Conservation (phyloP, 495 filamentous ascomycete species). For the Apiosordaria backusii region DNA sequence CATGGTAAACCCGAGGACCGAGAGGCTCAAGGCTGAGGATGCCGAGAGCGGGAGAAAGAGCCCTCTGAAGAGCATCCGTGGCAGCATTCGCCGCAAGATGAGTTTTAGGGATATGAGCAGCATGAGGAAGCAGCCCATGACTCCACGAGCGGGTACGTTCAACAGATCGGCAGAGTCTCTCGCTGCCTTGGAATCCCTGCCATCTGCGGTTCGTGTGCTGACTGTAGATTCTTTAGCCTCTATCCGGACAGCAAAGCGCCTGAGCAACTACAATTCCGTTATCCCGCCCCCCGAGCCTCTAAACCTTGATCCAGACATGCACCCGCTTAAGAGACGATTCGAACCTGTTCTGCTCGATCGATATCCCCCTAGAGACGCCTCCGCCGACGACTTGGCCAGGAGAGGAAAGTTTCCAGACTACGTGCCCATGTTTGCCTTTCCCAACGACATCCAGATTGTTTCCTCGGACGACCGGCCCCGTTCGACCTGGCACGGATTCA, state of each 20-base stretch:
- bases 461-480: constrained; percentile 90
- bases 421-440: constrained; percentile 98
- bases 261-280: constrained; percentile 98
- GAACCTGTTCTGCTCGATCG: constrained; percentile 91
- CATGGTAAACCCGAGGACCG: constrained; percentile 70
- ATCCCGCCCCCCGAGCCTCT: constrained; percentile 91
- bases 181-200: constrained; percentile 13
- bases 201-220: constrained; percentile 17
- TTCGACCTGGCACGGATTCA: constrained; percentile 97
- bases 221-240: constrained; percentile 59
- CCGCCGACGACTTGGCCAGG: constrained; percentile 70
- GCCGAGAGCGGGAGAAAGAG: constrained; percentile 44
- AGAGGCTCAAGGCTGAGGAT: constrained; percentile 80
- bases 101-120: constrained; percentile 93
- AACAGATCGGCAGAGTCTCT: constrained; percentile 22
- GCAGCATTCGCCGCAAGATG: constrained; percentile 81
- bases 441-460: constrained; percentile 94
- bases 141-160: constrained; percentile 66
- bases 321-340: constrained; percentile 88
- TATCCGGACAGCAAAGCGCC: constrained; percentile 77
- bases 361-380: constrained; percentile 79
- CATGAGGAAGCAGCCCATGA: constrained; percentile 79
- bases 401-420: constrained; percentile 93
- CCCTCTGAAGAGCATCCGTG: constrained; percentile 54
- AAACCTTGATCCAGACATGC: constrained; percentile 85